These are phyloP conservation scores for Lasiosphaeris hirsuta DNA, from an alignment of 495 filamentous ascomycete genomes.

Conservation along the genomic window DNA sequence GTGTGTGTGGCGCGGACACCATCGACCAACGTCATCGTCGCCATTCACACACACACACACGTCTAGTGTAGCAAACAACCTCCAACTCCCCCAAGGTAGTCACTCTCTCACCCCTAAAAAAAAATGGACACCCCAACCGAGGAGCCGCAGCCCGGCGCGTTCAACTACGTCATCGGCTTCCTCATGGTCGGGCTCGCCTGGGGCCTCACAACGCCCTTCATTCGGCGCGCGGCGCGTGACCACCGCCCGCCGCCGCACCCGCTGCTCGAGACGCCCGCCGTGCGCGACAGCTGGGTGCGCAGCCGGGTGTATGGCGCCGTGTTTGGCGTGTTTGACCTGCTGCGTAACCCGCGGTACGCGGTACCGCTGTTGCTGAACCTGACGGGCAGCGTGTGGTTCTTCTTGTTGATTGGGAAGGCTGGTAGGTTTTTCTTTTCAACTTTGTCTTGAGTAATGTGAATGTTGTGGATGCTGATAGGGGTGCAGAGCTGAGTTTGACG, in stretches of 20 bases:
- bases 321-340: conserved; percentile 73
- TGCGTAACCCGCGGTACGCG: conserved; percentile 78
- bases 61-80: too few species aligned
- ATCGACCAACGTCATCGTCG: neutral
- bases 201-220: conserved; percentile 72
- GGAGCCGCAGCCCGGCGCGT: conserved; percentile 47
- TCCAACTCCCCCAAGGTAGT: neutral
- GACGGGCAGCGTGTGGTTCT: conserved; percentile 97
- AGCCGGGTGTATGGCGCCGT: conserved; percentile 54
- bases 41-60: neutral
- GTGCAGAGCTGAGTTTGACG: conserved; percentile 79
- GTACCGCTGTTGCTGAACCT: conserved; percentile 83
- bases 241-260: conserved; percentile 55
- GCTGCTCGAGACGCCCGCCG: conserved; percentile 37
- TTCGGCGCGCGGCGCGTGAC: conserved; percentile 61
- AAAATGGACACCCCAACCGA: neutral
- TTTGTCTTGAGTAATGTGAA: neutral
- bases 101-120: neutral
- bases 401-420: conserved; percentile 86
- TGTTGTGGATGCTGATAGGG: neutral
- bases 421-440: conserved; percentile 59
- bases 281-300: conserved; percentile 49
- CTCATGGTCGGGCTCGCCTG: conserved; percentile 88
- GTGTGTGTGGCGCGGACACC: too few species aligned
- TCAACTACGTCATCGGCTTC: conserved; percentile 84